Percentiles rank a stretch among this genome's conserved stretches.
phyloP scores from a whole-genome alignment of 345 rosid species.

The Acer yangbiense region DNA sequence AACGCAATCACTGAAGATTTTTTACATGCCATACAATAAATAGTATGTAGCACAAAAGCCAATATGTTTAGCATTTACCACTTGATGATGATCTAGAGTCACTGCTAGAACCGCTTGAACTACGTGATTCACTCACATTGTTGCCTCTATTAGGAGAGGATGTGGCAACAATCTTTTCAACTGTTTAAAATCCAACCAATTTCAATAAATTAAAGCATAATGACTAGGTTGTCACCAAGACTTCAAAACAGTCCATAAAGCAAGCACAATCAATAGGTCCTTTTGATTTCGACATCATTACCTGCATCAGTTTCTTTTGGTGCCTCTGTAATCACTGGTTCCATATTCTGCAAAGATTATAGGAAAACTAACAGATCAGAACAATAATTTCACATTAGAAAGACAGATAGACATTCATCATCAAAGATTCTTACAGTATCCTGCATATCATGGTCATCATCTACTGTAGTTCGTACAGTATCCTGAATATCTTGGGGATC shows the following conservation, averaged over 20 bases:
- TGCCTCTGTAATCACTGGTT: slow-evolving; percentile 25
- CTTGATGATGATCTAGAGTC: slow-evolving; percentile 53
- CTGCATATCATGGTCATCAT: background rate
- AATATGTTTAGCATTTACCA: slow-evolving; percentile 34
- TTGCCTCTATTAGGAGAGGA: slow-evolving; percentile 37
- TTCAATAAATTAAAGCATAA: slow-evolving; percentile 7
- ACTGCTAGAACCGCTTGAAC: slow-evolving; percentile 52
- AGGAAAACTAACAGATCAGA: slow-evolving; percentile 9
- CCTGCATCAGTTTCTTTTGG: slow-evolving; percentile 36
- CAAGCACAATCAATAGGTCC: background rate
- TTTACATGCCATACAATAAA: background rate
- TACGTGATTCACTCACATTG: slow-evolving; percentile 37
- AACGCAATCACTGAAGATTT: background rate
- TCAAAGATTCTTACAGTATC: slow-evolving; percentile 11
- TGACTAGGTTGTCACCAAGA: background rate
- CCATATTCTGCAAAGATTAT: slow-evolving; percentile 35
- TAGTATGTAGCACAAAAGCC: background rate
- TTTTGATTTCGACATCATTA: slow-evolving; percentile 22
- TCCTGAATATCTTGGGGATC: slow-evolving; percentile 38
- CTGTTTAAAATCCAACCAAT: slow-evolving; percentile 23
- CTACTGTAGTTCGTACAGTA: slow-evolving; percentile 39
- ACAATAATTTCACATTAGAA: background rate
- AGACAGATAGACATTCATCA: slow-evolving; percentile 3
- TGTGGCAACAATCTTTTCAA: slow-evolving; percentile 22
- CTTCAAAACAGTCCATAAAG: background rate